Conservation (phyloP, 345 rosid genomes). For the Odontarrhena argentea region DNA sequence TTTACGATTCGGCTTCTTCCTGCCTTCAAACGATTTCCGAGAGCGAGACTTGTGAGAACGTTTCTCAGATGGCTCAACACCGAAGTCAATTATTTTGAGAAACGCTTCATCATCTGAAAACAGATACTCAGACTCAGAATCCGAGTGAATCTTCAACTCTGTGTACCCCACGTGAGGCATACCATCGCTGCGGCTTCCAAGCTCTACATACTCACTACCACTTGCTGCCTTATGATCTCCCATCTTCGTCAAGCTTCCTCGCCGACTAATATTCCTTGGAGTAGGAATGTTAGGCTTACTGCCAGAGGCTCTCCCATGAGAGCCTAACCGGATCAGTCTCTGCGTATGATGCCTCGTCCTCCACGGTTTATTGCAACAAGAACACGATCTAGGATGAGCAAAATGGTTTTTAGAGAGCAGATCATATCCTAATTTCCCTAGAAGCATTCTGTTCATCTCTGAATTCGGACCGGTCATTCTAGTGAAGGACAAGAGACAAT, state of each 20-base stretch:
- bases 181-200: constrained; percentile 46
- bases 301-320: constrained; percentile 31
- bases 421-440: constrained; percentile 53
- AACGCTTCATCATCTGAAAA: constrained; percentile 56
- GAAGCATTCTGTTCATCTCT: constrained; percentile 50
- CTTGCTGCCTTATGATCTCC: constrained; percentile 38
- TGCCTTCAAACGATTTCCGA: constrained; percentile 24
- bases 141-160: constrained; percentile 57
- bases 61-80: constrained; percentile 37
- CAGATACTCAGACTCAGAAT: constrained; percentile 56
- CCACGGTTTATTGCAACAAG: constrained; percentile 68
- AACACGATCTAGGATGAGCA: constrained; percentile 44
- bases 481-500: constrained; percentile 65
- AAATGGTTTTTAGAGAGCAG: constrained; percentile 44
- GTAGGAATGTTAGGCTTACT: constrained; percentile 44
- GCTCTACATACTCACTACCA: constrained; percentile 25
- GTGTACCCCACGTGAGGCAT: constrained; percentile 55
- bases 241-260: constrained; percentile 49
- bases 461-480: constrained; percentile 52
- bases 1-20: constrained; percentile 27
- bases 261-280: constrained; percentile 36
- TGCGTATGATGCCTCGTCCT: constrained; percentile 47
- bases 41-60: constrained; percentile 33
- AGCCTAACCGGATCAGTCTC: constrained; percentile 42
- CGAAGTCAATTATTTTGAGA: constrained; percentile 31